phyloP scores from a whole-genome alignment of 768 basidiomycete species.

The Suillus americanus region DNA sequence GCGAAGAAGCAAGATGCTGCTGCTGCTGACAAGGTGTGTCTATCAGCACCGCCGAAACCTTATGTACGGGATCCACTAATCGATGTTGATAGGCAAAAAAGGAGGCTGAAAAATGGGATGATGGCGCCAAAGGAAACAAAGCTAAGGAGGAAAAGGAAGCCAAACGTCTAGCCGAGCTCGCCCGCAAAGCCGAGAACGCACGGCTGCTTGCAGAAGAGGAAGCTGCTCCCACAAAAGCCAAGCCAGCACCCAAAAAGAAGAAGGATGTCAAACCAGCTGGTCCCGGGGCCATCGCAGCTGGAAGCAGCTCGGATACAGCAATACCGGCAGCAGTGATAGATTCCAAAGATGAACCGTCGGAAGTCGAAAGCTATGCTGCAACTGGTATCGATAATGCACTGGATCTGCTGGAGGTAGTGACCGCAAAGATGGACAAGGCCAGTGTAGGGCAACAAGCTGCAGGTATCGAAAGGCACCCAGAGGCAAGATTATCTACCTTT shows the following conservation, averaged over 20 bases:
- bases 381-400: conserved; percentile 90
- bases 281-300: conserved; percentile 84
- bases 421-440: conserved; percentile 91
- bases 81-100: conserved; percentile 58
- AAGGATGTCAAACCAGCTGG: conserved; percentile 69
- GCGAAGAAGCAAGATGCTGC: conserved; percentile 71
- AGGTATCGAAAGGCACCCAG: conserved; percentile 86
- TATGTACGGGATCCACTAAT: conserved; percentile 6
- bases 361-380: conserved; percentile 71
- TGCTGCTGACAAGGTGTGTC: conserved; percentile 56
- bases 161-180: conserved; percentile 77
- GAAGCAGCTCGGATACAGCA: conserved; percentile 38
- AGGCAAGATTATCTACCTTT: conserved; percentile 51
- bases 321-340: conserved; percentile 8
- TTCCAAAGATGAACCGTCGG: conserved; percentile 25
- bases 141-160: conserved; percentile 73
- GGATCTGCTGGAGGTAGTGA: conserved; percentile 86
- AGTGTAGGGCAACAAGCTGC: conserved; percentile 87
- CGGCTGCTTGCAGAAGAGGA: conserved; percentile 90
- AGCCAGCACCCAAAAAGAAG: conserved; percentile 65
- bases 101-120: conserved; percentile 68
- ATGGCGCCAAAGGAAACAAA: conserved; percentile 67
- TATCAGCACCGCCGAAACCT: conserved; percentile 2
- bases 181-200: conserved; percentile 85
- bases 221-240: conserved; percentile 57